phyloP scores from a whole-genome alignment of 805 yeast genomes.

The Torulaspora delbrueckii region DNA sequence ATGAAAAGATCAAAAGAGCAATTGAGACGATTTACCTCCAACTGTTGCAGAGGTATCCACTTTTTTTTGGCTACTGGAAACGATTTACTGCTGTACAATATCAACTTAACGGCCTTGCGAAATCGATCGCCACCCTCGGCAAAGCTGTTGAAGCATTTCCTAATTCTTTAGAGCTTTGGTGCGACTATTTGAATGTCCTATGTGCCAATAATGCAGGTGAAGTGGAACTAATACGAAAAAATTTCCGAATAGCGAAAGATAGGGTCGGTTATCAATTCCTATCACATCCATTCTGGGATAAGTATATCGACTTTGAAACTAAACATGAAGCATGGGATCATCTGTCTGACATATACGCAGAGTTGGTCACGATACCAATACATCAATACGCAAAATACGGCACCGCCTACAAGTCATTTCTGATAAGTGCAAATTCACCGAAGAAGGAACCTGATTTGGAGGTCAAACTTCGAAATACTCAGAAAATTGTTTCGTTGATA shows the following conservation, averaged over 20 bases:
- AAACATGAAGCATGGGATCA: slow-evolving; percentile 36
- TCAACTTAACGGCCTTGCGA: slow-evolving; percentile 50
- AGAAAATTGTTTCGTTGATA: slow-evolving; percentile 48
- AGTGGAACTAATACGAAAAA: slow-evolving; percentile 33
- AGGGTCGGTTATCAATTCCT: slow-evolving; percentile 66
- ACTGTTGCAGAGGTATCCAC: slow-evolving; percentile 53
- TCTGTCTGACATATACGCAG: slow-evolving; percentile 40
- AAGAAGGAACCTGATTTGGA: slow-evolving; percentile 33
- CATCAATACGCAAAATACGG: slow-evolving; percentile 83
- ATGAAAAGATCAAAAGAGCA: slow-evolving; percentile 27
- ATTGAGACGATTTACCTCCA: slow-evolving; percentile 38
- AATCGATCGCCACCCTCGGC: slow-evolving; percentile 43
- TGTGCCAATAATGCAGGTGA: slow-evolving; percentile 39
- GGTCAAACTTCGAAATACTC: slow-evolving; percentile 43
- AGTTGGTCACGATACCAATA: slow-evolving; percentile 57
- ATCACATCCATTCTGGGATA: slow-evolving; percentile 81
- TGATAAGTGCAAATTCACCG: slow-evolving; percentile 10
- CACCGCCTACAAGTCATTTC: slow-evolving; percentile 41
- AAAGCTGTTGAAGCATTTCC: slow-evolving; percentile 49
- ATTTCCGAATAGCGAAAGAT: slow-evolving; percentile 47
- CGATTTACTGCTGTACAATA: slow-evolving; percentile 51
- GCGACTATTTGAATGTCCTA: slow-evolving; percentile 55
- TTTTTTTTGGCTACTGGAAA: slow-evolving; percentile 60
- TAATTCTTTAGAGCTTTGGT: slow-evolving; percentile 61
- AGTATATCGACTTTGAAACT: slow-evolving; percentile 59